Evolutionary conservation across 1,139 yeast genomes (phyloP).

Genomic region (Candida glucosophila): DNA sequence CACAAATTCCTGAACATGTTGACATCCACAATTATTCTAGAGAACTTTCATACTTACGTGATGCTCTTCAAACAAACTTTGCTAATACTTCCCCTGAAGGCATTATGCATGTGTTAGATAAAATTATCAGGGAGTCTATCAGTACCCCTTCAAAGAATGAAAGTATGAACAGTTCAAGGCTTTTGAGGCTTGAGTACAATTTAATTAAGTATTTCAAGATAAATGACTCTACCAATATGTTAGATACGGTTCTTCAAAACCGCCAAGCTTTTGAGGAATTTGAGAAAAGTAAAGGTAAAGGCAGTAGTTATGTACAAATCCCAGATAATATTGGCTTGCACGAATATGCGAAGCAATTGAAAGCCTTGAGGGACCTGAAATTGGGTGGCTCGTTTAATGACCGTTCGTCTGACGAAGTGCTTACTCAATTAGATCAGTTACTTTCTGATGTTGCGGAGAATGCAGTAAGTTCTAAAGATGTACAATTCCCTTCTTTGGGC

Average conservation of each 20-base stretch:
- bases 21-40: constrained; percentile 14
- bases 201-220: too few species aligned
- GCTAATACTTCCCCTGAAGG: constrained; percentile 3
- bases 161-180: too few species aligned
- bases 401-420: too few species aligned
- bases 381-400: too few species aligned
- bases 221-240: constrained; percentile 19
- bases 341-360: too few species aligned
- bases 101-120: not conserved
- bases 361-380: too few species aligned
- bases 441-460: too few species aligned
- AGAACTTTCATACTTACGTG: constrained; percentile 14
- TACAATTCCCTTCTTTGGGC: constrained; percentile 14
- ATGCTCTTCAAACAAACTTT: constrained; percentile 11
- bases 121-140: constrained; percentile 1
- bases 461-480: constrained; percentile 12
- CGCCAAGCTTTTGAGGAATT: constrained; percentile 15
- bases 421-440: too few species aligned
- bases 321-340: constrained; percentile 17
- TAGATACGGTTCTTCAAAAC: constrained; percentile 24
- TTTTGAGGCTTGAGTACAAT: too few species aligned
- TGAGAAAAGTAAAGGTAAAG: constrained; percentile 9
- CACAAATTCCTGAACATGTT: constrained; percentile 14
- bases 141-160: too few species aligned
- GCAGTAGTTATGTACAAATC: constrained; percentile 6